Percentiles rank a stretch among this genome's conserved stretches.
phyloP scores from a whole-genome alignment of 129 eudicot genomes.

The Tagetes erecta region DNA sequence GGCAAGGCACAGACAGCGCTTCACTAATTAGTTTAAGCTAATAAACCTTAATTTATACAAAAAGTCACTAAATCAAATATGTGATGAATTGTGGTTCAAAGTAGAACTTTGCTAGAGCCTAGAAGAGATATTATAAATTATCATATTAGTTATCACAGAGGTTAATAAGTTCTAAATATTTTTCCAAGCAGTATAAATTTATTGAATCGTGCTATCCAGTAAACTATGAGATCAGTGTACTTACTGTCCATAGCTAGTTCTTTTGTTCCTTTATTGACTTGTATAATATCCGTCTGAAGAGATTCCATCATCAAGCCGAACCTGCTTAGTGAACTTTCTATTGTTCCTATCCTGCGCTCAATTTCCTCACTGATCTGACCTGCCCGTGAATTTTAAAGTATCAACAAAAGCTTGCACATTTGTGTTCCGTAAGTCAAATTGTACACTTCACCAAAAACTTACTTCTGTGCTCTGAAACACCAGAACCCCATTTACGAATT shows the following conservation, averaged over 20 bases:
- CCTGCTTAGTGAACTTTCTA: conserved; percentile 79
- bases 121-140: not conserved
- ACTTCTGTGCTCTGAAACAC: conserved; percentile 68
- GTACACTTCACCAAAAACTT: conserved; percentile 29
- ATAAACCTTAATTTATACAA: not conserved
- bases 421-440: not conserved
- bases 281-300: conserved; percentile 87
- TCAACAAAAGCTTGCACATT: conserved; percentile 24
- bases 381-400: conserved; percentile 40
- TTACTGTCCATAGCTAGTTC: conserved; percentile 76
- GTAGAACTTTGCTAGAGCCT: not conserved
- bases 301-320: conserved; percentile 83
- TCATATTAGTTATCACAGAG: conserved; percentile 3
- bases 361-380: conserved; percentile 82
- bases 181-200: conserved; percentile 4
- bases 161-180: not conserved
- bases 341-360: conserved; percentile 70
- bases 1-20: not conserved
- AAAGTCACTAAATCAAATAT: not conserved
- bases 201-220: conserved; percentile 8
- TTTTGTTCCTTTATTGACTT: conserved; percentile 79
- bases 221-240: conserved; percentile 32
- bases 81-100: conserved; percentile 1
- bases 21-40: conserved; percentile 6
- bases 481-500: conserved; percentile 64